These are phyloP conservation scores for Lodderomyces margitis DNA, from an alignment of 1,139 yeast genomes.

Conservation along the genomic window DNA sequence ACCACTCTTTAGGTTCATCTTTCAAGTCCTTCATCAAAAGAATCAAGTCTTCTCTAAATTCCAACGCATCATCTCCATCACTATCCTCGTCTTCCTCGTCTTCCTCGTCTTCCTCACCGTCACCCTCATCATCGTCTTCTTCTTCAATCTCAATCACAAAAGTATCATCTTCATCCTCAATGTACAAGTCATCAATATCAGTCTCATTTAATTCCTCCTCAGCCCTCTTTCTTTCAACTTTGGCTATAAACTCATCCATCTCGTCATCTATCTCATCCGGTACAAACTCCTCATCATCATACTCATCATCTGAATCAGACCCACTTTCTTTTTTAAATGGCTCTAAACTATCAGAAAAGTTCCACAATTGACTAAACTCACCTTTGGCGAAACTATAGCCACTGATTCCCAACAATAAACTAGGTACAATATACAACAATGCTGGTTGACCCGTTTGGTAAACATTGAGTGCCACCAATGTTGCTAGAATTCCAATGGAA, in stretches of 20 bases:
- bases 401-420: constrained; percentile 10
- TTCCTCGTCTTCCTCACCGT: constrained; percentile 1
- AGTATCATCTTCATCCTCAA: constrained; percentile 18
- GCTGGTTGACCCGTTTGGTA: constrained; percentile 64
- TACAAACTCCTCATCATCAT: constrained; percentile 18
- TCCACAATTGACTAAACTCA: constrained; percentile 42
- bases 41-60: constrained; percentile 14
- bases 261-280: constrained; percentile 10
- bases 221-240: constrained; percentile 8
- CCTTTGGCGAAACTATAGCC: constrained; percentile 20
- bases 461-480: constrained; percentile 38
- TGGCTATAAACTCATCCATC: constrained; percentile 9
- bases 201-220: constrained; percentile 11
- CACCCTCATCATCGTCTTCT: constrained; percentile 9
- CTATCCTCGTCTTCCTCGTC: neutral
- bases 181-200: constrained; percentile 18
- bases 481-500: constrained; percentile 39
- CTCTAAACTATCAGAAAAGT: constrained; percentile 17
- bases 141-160: constrained; percentile 5
- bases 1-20: constrained; percentile 17
- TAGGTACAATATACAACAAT: constrained; percentile 59
- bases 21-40: constrained; percentile 13
- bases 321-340: constrained; percentile 16
- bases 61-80: constrained; percentile 13
- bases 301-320: constrained; percentile 14